Conservation (phyloP, 768 basidiomycete species). For the Tulasnella sp. region DNA sequence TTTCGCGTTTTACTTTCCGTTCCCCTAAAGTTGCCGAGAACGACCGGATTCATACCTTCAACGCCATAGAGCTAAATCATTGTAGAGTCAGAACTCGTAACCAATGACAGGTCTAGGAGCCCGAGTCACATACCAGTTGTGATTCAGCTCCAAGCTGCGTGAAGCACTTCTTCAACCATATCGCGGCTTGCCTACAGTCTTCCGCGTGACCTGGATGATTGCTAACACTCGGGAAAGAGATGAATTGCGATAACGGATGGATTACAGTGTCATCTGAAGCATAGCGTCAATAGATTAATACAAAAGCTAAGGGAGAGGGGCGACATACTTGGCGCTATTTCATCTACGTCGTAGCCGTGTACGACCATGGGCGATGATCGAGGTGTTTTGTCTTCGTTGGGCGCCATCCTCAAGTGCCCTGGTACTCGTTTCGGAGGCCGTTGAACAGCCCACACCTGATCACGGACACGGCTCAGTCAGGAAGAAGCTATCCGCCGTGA, state of each 20-base stretch:
- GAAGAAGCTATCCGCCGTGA: background rate
- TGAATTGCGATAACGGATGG: slow-evolving; percentile 72
- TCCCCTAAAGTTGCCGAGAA: slow-evolving; percentile 78
- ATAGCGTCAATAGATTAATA: background rate
- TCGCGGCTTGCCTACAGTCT: slow-evolving; percentile 88
- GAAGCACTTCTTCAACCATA: slow-evolving; percentile 84
- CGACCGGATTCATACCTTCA: slow-evolving; percentile 73
- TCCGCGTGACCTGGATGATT: slow-evolving; percentile 54
- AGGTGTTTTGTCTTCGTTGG: background rate
- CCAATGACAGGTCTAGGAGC: no score
- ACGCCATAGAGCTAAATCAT: slow-evolving; percentile 49
- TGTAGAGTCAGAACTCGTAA: background rate
- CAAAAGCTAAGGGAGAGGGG: background rate
- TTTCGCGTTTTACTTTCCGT: slow-evolving; percentile 44
- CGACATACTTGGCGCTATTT: background rate
- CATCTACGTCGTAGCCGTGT: background rate
- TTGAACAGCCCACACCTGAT: slow-evolving; percentile 3
- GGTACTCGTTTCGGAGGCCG: background rate
- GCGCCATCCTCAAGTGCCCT: background rate
- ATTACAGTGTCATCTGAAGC: slow-evolving; percentile 53
- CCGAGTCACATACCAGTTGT: slow-evolving; percentile 43
- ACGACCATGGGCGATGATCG: background rate
- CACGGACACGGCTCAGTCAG: background rate
- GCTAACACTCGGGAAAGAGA: slow-evolving; percentile 82
- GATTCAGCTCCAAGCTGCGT: slow-evolving; percentile 80